These are phyloP conservation scores for Malus domestica DNA, from an alignment of 306 rosid genomes.

Conservation along the genomic window ASM211411v1 NC_041798.1:40552501-40553000, in stretches of 20 bases:
- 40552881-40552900: neutral
- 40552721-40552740: slow-evolving; percentile 67
- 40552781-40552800: slow-evolving; percentile 2
- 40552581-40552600: neutral
- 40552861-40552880: neutral
- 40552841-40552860: neutral
- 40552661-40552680: slow-evolving; percentile 67
- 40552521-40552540: slow-evolving; percentile 92
- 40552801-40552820: slow-evolving; percentile 10
- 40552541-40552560: slow-evolving; percentile 78
- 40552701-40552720: slow-evolving; percentile 81
- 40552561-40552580: slow-evolving; percentile 35
- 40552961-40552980: neutral
- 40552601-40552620: neutral
- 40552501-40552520: slow-evolving; percentile 57
- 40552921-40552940: neutral
- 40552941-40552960: slow-evolving; percentile 1
- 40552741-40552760: slow-evolving; percentile 64
- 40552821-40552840: neutral
- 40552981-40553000: neutral
- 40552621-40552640: neutral
- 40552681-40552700: slow-evolving; percentile 83
- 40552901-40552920: neutral
- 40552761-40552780: slow-evolving; percentile 4
- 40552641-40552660: neutral